phyloP scores from a whole-genome alignment of 2,329 filamentous ascomycete genomes.

The Fusarium neocosmosporiellum region DNA sequence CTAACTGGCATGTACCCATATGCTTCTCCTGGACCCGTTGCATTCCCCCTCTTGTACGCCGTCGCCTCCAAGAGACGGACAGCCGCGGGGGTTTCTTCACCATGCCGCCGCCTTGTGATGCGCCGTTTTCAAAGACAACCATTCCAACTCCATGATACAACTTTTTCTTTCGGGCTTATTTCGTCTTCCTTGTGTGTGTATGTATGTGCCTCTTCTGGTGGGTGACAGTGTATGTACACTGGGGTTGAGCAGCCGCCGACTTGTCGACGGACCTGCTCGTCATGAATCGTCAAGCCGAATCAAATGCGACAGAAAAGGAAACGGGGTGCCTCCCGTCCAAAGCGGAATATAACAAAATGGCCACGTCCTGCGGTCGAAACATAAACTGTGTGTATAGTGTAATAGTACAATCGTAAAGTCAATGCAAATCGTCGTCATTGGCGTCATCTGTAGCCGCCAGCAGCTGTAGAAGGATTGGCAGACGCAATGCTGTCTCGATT shows the following conservation, averaged over 20 bases:
- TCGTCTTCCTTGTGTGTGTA: conserved; percentile 12
- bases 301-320: conserved; percentile 24
- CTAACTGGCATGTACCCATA: conserved; percentile 36
- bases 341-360: conserved; percentile 46
- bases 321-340: conserved; percentile 28
- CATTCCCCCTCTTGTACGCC: conserved; percentile 5
- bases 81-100: conserved; percentile 8
- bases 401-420: conserved; percentile 45
- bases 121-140: conserved; percentile 28
- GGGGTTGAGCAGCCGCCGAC: conserved; percentile 17
- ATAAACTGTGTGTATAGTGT: conserved; percentile 34
- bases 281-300: conserved; percentile 41
- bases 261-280: conserved; percentile 24
- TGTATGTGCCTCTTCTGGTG: conserved; percentile 16
- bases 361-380: conserved; percentile 46
- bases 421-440: conserved; percentile 43
- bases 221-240: conserved; percentile 32
- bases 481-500: conserved; percentile 55
- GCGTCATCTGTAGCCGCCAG: conserved; percentile 59
- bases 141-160: conserved; percentile 29
- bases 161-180: conserved; percentile 10
- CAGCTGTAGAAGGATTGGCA: conserved; percentile 53
- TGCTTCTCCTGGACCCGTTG: conserved; percentile 33
- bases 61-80: conserved; percentile 15
- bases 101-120: conserved; percentile 11